These are phyloP conservation scores for Lactuca sativa DNA, from an alignment of 129 eudicot genomes.

Conservation along the genomic window DNA sequence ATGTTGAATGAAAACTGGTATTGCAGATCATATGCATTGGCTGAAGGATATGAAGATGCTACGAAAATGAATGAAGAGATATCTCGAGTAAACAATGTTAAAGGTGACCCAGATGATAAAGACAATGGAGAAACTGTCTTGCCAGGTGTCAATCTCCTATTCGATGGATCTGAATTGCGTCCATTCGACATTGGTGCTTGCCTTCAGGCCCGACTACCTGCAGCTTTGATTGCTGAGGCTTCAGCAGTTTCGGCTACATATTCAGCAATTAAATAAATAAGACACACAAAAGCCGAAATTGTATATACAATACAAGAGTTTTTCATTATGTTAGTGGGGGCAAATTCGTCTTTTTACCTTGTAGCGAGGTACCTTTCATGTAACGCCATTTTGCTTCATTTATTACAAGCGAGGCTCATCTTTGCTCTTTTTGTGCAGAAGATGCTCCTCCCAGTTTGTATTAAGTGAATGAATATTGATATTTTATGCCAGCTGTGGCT, in stretches of 20 bases:
- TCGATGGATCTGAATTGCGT: constrained; percentile 84
- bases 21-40: constrained; percentile 86
- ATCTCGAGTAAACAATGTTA: constrained; percentile 31
- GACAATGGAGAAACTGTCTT: constrained; percentile 73
- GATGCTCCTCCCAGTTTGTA: constrained; percentile 2
- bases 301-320: constrained; percentile 29
- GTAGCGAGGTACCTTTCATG: constrained; percentile 13
- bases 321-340: constrained; percentile 18
- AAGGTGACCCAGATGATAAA: constrained; percentile 59
- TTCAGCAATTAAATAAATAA: constrained; percentile 39
- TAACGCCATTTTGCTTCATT: background rate
- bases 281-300: constrained; percentile 17
- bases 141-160: constrained; percentile 92
- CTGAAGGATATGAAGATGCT: constrained; percentile 65
- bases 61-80: constrained; percentile 58
- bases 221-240: constrained; percentile 85
- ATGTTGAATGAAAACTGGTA: constrained; percentile 7
- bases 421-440: constrained; percentile 11
- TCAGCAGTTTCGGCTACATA: constrained; percentile 64
- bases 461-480: background rate
- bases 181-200: constrained; percentile 98
- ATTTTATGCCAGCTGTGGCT: background rate
- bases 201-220: constrained; percentile 96
- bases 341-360: constrained; percentile 9
- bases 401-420: background rate